These are phyloP conservation scores for Sordariomycetes sp. DNA, from an alignment of 2,329 filamentous ascomycete species.

Conservation along the genomic window DNA sequence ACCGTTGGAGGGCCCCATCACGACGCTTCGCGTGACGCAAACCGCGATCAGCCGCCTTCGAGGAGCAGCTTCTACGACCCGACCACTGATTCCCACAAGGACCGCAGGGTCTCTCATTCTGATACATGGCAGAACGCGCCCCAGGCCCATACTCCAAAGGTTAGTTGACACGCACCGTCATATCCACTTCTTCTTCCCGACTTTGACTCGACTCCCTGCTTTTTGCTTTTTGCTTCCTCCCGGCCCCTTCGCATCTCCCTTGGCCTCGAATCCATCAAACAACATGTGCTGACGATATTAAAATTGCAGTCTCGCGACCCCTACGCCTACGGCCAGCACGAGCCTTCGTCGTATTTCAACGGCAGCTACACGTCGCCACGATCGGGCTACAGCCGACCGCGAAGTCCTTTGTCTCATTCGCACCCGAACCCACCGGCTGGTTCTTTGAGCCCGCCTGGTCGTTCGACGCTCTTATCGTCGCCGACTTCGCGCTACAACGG, in stretches of 20 bases:
- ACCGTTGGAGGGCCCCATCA: too few species aligned
- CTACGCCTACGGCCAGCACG: slow-evolving; percentile 37
- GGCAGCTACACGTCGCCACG: slow-evolving; percentile 39
- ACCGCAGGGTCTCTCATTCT: slow-evolving; percentile 37
- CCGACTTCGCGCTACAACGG: slow-evolving; percentile 36
- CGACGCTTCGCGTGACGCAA: neutral
- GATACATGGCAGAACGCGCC: slow-evolving; percentile 37
- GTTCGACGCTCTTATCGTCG: slow-evolving; percentile 33
- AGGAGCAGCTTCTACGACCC: slow-evolving; percentile 47
- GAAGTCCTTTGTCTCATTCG: slow-evolving; percentile 41
- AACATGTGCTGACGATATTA: too few species aligned
- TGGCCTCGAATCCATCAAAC: slow-evolving; percentile 7
- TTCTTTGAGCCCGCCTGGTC: slow-evolving; percentile 32
- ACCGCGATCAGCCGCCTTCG: slow-evolving; percentile 11
- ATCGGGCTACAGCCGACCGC: slow-evolving; percentile 31
- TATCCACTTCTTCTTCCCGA: too few species aligned
- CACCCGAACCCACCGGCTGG: slow-evolving; percentile 33
- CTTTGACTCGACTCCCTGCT: neutral
- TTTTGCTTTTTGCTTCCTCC: neutral
- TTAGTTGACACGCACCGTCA: slow-evolving; percentile 19
- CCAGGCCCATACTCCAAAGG: slow-evolving; percentile 35
- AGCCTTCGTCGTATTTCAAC: slow-evolving; percentile 38
- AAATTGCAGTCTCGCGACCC: slow-evolving; percentile 44
- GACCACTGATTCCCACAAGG: slow-evolving; percentile 38
- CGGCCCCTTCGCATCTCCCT: slow-evolving; percentile 7